Evolutionary conservation across 2,329 filamentous ascomycete genomes (phyloP).

Genomic region (Neonectria faginata): DNA sequence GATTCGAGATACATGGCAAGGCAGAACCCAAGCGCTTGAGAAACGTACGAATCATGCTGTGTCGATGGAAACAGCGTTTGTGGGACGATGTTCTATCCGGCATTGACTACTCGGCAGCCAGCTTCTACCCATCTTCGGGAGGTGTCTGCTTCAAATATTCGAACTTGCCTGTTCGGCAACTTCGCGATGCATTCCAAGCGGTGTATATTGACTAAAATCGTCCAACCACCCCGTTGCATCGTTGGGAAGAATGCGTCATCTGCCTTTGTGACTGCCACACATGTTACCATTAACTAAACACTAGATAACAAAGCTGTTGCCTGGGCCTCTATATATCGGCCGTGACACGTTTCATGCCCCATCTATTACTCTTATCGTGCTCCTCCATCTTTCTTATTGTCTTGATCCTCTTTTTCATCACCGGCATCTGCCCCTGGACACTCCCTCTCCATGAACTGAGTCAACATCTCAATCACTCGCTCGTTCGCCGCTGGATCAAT

Average conservation of each 20-base stretch:
- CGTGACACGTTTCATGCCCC: neutral
- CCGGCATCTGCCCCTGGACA: neutral
- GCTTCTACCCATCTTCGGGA: too few species aligned
- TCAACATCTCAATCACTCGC: neutral
- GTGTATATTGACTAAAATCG: too few species aligned
- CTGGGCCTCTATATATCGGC: neutral
- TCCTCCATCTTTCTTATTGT: neutral
- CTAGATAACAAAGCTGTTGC: neutral
- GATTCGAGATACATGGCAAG: neutral
- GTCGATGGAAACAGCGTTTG: neutral
- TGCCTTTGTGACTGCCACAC: too few species aligned
- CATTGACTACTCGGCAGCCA: too few species aligned
- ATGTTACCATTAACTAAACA: neutral
- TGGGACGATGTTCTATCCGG: too few species aligned
- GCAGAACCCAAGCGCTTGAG: neutral
- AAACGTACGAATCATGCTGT: neutral
- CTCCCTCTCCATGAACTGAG: neutral
- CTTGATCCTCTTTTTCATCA: neutral
- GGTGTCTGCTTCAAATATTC: too few species aligned
- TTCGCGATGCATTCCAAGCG: too few species aligned
- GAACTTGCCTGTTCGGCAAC: too few species aligned
- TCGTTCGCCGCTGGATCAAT: too few species aligned
- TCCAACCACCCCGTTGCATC: too few species aligned
- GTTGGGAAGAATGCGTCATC: too few species aligned
- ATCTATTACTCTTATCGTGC: neutral